phyloP scores from a whole-genome alignment of 129 eudicot species.

The Escallonia herrerae region DNA sequence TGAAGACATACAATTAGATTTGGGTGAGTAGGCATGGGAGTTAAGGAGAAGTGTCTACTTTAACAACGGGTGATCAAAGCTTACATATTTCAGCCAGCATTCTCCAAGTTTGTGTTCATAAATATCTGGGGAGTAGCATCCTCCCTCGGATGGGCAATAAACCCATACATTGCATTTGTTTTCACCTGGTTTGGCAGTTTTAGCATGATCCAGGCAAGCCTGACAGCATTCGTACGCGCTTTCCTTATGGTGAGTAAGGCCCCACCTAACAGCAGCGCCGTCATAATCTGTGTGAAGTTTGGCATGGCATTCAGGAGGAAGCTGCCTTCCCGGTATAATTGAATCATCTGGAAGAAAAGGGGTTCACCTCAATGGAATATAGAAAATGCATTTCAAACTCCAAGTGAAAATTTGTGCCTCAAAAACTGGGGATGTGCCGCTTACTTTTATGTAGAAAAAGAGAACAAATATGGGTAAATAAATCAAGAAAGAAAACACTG shows the following conservation, averaged over 20 bases:
- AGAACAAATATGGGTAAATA: background rate
- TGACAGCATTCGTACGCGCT: conserved; percentile 93
- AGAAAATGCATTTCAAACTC: background rate
- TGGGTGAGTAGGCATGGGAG: background rate
- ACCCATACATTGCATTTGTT: conserved; percentile 93
- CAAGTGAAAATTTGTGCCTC: background rate
- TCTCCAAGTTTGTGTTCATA: conserved; percentile 77
- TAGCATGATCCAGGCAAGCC: conserved; percentile 89
- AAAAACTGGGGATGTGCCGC: background rate
- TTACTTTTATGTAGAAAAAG: no score
- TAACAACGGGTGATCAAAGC: conserved; percentile 8
- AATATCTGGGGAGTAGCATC: conserved; percentile 92
- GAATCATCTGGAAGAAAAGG: conserved; percentile 34
- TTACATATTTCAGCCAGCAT: conserved; percentile 98
- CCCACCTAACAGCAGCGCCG: conserved; percentile 95
- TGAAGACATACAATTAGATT: background rate
- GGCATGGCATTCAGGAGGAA: conserved; percentile 75
- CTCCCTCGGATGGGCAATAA: conserved; percentile 77
- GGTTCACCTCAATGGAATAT: background rate
- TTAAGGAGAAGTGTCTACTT: background rate
- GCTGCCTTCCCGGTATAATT: conserved; percentile 57
- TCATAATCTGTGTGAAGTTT: conserved; percentile 87
- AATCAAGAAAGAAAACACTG: background rate
- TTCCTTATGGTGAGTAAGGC: conserved; percentile 83
- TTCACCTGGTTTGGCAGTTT: conserved; percentile 49